Evolutionary conservation across 139 green algal species (phyloP).

Genomic region (Asterochloris erici): DNA sequence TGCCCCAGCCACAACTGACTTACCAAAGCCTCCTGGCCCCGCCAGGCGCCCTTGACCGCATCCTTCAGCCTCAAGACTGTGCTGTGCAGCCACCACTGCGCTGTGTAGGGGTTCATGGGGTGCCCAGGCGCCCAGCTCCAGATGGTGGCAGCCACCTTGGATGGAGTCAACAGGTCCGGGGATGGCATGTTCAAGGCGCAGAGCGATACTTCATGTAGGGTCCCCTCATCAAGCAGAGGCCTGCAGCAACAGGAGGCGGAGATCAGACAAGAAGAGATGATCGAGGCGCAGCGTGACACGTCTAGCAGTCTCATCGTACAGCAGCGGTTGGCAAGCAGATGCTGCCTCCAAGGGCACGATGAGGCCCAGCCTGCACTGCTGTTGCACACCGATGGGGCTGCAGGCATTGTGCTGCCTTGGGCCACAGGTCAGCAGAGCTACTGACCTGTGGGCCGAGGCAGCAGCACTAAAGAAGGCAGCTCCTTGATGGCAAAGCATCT

Average conservation of each 20-base stretch:
- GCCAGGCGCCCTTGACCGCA: not conserved
- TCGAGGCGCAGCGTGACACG: no score
- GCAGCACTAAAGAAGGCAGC: no score
- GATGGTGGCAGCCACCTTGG: slow-evolving; percentile 36
- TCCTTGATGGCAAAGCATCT: no score
- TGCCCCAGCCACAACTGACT: not conserved
- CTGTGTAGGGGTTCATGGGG: slow-evolving; percentile 16
- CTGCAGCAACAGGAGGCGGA: not conserved
- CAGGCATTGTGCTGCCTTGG: no score
- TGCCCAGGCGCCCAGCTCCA: slow-evolving; percentile 65
- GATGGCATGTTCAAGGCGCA: slow-evolving; percentile 65
- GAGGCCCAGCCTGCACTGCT: no score
- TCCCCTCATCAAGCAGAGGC: slow-evolving; percentile 27
- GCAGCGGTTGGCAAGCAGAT: no score
- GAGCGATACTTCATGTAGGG: slow-evolving; percentile 28
- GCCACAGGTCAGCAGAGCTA: no score
- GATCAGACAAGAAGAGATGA: no score
- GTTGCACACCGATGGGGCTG: no score
- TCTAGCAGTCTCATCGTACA: no score
- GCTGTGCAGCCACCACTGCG: not conserved
- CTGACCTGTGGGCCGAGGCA: no score
- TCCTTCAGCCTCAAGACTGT: not conserved
- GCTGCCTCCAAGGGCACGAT: no score
- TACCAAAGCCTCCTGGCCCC: not conserved
- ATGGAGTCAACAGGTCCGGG: slow-evolving; percentile 59